Percentiles rank a stretch among this genome's conserved stretches.
phyloP scores from a whole-genome alignment of 108 stramenopile species.

The Cyclotella sp. region DNA sequence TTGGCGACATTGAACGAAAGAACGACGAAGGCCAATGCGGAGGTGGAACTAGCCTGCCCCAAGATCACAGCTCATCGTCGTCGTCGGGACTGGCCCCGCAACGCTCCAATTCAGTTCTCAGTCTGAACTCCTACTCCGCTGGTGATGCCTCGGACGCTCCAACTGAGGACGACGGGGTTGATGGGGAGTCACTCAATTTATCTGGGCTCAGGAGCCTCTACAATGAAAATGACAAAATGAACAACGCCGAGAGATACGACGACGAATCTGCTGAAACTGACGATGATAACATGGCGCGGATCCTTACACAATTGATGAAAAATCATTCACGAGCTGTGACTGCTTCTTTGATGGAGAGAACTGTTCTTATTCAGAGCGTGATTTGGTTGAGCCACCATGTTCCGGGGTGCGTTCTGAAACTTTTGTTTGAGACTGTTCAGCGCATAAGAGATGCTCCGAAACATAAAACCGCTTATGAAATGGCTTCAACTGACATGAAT shows the following conservation, averaged over 20 bases:
- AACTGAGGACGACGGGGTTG: background rate
- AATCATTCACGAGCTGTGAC: conserved; percentile 27
- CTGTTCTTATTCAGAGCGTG: conserved; percentile 57
- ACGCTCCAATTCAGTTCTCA: background rate
- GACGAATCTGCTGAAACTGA: background rate
- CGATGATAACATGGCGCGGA: conserved; percentile 37
- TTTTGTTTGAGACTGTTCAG: conserved; percentile 42
- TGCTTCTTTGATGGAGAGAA: conserved; percentile 45
- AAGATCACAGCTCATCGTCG: background rate
- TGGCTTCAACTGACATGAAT: background rate
- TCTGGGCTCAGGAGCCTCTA: background rate
- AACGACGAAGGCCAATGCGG: background rate
- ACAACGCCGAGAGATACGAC: background rate
- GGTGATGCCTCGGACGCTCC: background rate
- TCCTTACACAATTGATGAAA: conserved; percentile 31
- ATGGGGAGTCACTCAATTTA: conserved; percentile 7
- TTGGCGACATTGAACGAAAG: too few relatives aligned
- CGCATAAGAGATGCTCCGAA: background rate
- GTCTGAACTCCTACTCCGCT: background rate
- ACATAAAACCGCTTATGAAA: background rate
- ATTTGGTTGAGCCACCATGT: conserved; percentile 67
- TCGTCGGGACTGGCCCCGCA: background rate
- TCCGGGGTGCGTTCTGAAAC: conserved; percentile 59
- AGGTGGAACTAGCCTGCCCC: background rate
- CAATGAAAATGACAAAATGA: background rate